phyloP scores from a whole-genome alignment of 345 rosid genomes.

The Durio zibethinus region DNA sequence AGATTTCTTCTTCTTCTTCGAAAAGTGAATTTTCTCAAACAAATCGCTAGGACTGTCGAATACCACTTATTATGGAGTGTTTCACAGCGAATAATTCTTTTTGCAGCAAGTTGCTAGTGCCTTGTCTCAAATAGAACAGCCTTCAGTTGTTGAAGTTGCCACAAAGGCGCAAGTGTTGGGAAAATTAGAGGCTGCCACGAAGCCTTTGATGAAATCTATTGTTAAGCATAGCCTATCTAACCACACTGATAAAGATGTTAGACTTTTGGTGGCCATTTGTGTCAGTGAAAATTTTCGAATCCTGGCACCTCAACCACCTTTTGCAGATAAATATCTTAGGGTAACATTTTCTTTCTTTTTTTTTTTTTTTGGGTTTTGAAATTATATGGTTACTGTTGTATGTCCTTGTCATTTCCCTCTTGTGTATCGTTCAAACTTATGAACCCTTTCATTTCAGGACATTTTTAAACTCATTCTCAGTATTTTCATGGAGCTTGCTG shows the following conservation, averaged over 20 bases:
- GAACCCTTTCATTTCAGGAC: constrained; percentile 47
- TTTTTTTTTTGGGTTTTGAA: not conserved
- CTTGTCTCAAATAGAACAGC: constrained; percentile 66
- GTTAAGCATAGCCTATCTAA: constrained; percentile 55
- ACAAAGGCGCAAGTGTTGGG: constrained; percentile 31
- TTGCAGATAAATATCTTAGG: constrained; percentile 66
- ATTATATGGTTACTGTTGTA: not conserved
- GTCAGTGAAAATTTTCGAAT: constrained; percentile 69
- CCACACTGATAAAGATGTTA: constrained; percentile 67
- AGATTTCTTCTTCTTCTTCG: not conserved
- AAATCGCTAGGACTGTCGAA: not conserved
- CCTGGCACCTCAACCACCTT: constrained; percentile 79
- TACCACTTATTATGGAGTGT: not conserved
- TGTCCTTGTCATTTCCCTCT: not conserved
- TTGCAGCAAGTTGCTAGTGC: constrained; percentile 66
- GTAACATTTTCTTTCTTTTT: constrained; percentile 25
- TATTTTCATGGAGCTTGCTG: constrained; percentile 64
- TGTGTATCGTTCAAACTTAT: not conserved
- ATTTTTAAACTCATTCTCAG: constrained; percentile 59
- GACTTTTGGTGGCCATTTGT: constrained; percentile 70
- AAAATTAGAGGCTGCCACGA: constrained; percentile 40
- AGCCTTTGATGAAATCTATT: constrained; percentile 55
- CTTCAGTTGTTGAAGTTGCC: constrained; percentile 34
- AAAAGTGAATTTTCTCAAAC: not conserved
- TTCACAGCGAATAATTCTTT: not conserved